Conservation (phyloP, 2,329 filamentous ascomycete genomes). For the Trichoderma pleuroti region DNA sequence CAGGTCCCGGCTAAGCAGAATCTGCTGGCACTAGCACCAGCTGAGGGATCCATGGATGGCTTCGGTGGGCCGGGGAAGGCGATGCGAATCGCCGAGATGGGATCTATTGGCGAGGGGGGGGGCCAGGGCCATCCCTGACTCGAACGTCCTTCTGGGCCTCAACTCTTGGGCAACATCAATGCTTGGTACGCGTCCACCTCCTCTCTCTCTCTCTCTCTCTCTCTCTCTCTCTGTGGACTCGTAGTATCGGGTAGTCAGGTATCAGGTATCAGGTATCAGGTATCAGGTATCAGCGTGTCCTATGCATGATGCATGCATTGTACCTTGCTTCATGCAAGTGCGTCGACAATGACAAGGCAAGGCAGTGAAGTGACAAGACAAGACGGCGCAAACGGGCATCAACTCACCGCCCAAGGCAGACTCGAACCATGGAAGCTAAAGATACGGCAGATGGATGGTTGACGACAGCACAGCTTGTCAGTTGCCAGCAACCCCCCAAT, state of each 20-base stretch:
- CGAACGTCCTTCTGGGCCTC: background rate
- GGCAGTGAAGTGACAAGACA: background rate
- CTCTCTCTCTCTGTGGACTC: background rate
- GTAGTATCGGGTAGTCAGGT: background rate
- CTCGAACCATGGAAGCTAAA: too few relatives aligned
- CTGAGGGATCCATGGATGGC: background rate
- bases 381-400: background rate
- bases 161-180: background rate
- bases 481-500: background rate
- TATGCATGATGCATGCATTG: background rate
- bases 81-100: slow-evolving; percentile 10
- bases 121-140: background rate
- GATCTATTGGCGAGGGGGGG: background rate
- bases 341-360: background rate
- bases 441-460: background rate
- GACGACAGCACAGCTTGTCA: background rate
- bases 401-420: background rate
- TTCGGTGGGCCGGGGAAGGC: slow-evolving; percentile 6
- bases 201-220: background rate
- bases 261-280: background rate
- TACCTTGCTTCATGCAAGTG: background rate
- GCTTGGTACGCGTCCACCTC: too few relatives aligned
- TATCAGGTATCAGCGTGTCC: background rate
- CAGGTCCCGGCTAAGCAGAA: background rate
- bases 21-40: background rate